Conservation (phyloP, 2,329 filamentous ascomycete species). For the Cladosporium sp. region DNA sequence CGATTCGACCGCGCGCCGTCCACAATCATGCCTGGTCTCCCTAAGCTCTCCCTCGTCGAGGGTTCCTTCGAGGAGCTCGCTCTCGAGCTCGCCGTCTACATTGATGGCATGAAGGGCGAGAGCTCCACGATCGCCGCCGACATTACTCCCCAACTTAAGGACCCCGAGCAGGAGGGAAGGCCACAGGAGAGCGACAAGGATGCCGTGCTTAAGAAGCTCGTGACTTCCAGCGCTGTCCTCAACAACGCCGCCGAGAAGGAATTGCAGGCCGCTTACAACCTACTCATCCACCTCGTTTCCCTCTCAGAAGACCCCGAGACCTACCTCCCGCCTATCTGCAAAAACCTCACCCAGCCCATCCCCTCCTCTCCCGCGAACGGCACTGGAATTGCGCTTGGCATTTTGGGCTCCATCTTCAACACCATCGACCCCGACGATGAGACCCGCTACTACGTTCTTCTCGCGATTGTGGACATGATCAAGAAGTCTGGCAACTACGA, state of each 20-base stretch:
- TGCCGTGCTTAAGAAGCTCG: constrained; percentile 83
- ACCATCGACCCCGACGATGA: constrained; percentile 71
- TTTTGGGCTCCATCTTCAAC: constrained; percentile 96
- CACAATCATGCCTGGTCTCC: constrained; percentile 52
- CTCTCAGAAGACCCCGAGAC: constrained; percentile 80
- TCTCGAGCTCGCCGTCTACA: constrained; percentile 89
- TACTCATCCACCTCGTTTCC: constrained; percentile 86
- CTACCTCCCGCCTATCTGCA: constrained; percentile 82
- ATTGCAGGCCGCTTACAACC: constrained; percentile 92
- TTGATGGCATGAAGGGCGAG: constrained; percentile 70
- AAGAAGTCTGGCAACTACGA: constrained; percentile 63
- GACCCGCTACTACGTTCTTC: constrained; percentile 82
- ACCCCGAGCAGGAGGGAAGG: constrained; percentile 38
- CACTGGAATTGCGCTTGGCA: constrained; percentile 77
- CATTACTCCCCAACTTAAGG: constrained; percentile 62
- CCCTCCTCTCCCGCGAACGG: constrained; percentile 81
- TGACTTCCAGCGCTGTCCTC: constrained; percentile 70
- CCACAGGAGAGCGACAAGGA: constrained; percentile 61
- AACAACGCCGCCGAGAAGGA: constrained; percentile 92
- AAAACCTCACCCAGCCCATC: constrained; percentile 82
- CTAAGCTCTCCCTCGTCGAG: constrained; percentile 70
- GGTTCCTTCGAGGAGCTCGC: constrained; percentile 89
- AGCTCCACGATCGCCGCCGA: constrained; percentile 54
- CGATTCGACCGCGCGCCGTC: constrained; percentile 5
- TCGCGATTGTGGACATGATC: constrained; percentile 81